Conservation (phyloP, 2,329 filamentous ascomycete genomes). For the Cladobotryum mycophilum region DNA sequence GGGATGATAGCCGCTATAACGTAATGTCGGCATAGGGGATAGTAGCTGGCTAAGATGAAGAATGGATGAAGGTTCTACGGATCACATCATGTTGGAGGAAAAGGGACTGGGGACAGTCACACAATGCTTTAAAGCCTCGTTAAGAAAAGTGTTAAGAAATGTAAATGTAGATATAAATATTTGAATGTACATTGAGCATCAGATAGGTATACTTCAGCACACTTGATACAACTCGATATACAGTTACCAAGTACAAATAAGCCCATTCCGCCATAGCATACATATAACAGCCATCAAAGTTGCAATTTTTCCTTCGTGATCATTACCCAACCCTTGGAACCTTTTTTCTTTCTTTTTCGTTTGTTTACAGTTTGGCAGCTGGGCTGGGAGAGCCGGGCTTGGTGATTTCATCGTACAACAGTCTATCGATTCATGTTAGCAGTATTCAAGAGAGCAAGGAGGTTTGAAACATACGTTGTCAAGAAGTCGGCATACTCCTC, state of each 20-base stretch:
- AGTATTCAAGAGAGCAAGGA: neutral
- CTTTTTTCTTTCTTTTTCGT: neutral
- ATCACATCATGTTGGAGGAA: no score
- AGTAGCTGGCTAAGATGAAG: neutral
- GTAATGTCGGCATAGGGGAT: neutral
- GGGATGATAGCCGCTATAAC: neutral
- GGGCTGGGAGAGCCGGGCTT: conserved; percentile 56
- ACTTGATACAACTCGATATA: neutral
- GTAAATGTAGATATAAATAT: no score
- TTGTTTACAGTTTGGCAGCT: conserved; percentile 55
- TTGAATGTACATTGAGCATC: no score
- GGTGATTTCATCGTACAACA: conserved; percentile 86
- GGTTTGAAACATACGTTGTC: conserved; percentile 56
- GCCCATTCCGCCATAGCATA: neutral
- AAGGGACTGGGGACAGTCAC: no score
- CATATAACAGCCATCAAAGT: neutral
- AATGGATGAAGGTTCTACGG: neutral
- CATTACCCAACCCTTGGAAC: neutral
- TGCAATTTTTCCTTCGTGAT: conserved; percentile 4
- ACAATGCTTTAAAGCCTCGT: no score
- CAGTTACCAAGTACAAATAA: neutral
- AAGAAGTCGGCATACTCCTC: conserved; percentile 98
- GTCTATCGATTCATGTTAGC: conserved; percentile 36
- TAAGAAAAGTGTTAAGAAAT: no score
- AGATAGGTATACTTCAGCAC: neutral